These are phyloP conservation scores for Coniella lustricola DNA, from an alignment of 2,329 filamentous ascomycete species.

Conservation along the genomic window DNA sequence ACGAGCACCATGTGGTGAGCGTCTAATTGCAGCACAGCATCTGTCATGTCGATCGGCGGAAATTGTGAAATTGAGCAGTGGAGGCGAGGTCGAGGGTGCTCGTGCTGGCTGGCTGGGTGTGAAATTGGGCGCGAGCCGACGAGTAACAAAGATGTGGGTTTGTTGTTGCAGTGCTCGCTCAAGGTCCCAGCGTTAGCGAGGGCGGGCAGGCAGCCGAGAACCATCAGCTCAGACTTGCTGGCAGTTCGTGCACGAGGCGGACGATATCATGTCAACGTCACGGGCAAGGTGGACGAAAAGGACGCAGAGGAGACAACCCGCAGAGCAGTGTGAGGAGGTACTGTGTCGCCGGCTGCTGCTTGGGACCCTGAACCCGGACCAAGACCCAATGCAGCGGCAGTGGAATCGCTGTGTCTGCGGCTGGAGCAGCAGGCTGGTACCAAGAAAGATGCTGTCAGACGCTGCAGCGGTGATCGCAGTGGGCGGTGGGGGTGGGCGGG, in stretches of 20 bases:
- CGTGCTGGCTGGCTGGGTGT: constrained; percentile 1
- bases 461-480: too few relatives aligned
- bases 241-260: too few relatives aligned
- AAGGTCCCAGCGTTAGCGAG: background rate
- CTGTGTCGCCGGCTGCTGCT: background rate
- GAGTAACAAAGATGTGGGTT: too few relatives aligned
- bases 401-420: too few relatives aligned
- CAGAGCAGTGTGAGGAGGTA: background rate
- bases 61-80: constrained; percentile 10
- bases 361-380: background rate
- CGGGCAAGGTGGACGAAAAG: too few relatives aligned
- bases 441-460: background rate
- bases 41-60: constrained; percentile 12
- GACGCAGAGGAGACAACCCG: too few relatives aligned
- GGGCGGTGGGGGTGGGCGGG: too few relatives aligned
- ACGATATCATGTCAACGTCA: too few relatives aligned
- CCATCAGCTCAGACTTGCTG: too few relatives aligned
- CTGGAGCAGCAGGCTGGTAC: constrained; percentile 1
- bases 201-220: background rate
- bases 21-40: constrained; percentile 10
- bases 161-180: background rate
- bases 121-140: background rate
- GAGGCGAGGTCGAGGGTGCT: constrained; percentile 1
- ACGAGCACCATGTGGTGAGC: constrained; percentile 9
- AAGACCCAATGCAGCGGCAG: background rate